Evolutionary conservation across 768 basidiomycete species (phyloP), one percentile per base, ranked within the genome.

Genomic region (Tremella yokohamensis): DNA sequence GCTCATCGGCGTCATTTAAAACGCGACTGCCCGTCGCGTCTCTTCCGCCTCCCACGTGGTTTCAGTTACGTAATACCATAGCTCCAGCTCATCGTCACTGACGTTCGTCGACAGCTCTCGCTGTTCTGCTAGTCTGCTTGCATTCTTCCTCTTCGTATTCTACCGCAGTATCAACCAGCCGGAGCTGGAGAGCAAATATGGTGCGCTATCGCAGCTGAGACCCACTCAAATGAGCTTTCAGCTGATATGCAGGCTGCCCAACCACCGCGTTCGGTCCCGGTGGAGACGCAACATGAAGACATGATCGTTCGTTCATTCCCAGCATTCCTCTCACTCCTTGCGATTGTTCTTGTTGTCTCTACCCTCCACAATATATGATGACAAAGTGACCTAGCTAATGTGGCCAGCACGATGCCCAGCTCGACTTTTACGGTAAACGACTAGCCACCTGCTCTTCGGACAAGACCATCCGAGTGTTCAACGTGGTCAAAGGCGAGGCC

Each of bases 381-480:
- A 29, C 13, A 26, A 26, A 13, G 8, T 22, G 34, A 37, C 22
- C 22, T 20, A 42, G n/a, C 29, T 56, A 38, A 54, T 39, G 38
- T 34, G 7, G 6, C 12, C 68, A 96, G 93, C 94, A 98, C 76
- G 96, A 99, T 75, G 93, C 94, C 18, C 96, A 98, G 70, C 80
- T 99, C 18, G 94, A 99, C 79, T 98, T 96, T 81, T 96, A 96
- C 68, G 93, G 92, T 34, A 91, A 92, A 77, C 85, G 93, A 42
- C 85, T 99, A 2, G 96, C 96, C 4, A 98, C 96, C 0, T 96
- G 93, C 75, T 94, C 90, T 0, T 93, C 90, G 0, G 96, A 99
- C 79, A 83, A 91, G 53, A 94, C 90, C 0, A 87, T 99, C 62
- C 88, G 90, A 70, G 86, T 98, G 9, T 98, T 98, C 73, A 91